phyloP scores from a whole-genome alignment of 345 rosid species.

The Capsella bursapastoris region DNA sequence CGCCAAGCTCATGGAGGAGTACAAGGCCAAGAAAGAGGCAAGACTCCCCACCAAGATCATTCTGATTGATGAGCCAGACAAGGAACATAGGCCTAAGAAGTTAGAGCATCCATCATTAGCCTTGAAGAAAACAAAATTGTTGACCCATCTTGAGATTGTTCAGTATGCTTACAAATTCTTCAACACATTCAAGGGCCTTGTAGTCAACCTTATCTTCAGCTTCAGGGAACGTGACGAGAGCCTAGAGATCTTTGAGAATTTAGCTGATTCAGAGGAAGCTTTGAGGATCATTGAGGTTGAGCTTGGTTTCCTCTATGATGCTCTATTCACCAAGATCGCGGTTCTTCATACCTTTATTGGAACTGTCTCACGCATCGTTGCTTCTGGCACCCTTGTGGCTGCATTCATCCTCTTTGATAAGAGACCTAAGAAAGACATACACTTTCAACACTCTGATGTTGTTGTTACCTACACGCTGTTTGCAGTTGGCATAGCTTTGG shows the following conservation, averaged over 20 bases:
- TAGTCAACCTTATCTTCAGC: conserved; percentile 61
- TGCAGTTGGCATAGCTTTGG: conserved; percentile 53
- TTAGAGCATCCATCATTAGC: conserved; percentile 21
- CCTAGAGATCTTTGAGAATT: conserved; percentile 45
- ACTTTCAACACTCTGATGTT: conserved; percentile 43
- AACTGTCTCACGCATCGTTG: conserved; percentile 31
- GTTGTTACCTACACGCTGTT: conserved; percentile 55
- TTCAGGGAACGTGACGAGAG: conserved; percentile 53
- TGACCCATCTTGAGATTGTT: conserved; percentile 34
- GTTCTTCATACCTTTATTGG: conserved; percentile 50
- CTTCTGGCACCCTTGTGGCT: conserved; percentile 37
- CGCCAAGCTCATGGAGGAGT: conserved; percentile 69
- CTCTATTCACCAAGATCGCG: conserved; percentile 55
- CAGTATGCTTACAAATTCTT: conserved; percentile 49
- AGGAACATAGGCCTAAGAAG: conserved; percentile 31
- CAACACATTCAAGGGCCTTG: conserved; percentile 55
- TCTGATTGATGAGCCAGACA: conserved; percentile 54
- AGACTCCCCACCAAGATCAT: conserved; percentile 50
- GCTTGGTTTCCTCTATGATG: conserved; percentile 66
- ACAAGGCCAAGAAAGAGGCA: conserved; percentile 54
- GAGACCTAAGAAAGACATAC: conserved; percentile 28
- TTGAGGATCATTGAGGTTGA: conserved; percentile 58
- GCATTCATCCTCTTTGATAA: conserved; percentile 48
- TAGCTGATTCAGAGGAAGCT: conserved; percentile 41
- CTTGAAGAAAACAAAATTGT: background rate